Base-by-base conservation (phyloP, 225 moss, liverwort and hornwort species). In the Pseudisothecium myosuroides region DNA sequence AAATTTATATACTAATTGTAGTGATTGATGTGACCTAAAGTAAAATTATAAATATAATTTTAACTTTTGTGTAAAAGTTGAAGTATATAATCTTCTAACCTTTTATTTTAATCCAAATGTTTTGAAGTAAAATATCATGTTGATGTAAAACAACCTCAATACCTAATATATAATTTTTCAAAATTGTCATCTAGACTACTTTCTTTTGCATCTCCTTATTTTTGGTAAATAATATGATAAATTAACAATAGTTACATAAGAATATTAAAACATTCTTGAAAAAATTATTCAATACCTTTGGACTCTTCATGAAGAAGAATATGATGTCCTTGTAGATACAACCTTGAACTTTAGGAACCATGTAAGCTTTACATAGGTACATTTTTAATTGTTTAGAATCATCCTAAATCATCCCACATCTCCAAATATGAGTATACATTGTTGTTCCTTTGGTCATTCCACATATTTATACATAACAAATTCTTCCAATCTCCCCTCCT, bases 401-500 rank as follows among this genome's bases (percentile, higher is more conserved):
- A 20, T 81, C 2, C 45, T 32, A 6, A 61, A 0, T 55, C 26
- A 55, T 15, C 2, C 9, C 10, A 81, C 14, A 5, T 32, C 5
- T 2, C 4, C 4, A 31, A 50, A 20, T 52, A 76, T 14, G 8
- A 22, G 0, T 52, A 20, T 22, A 22, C 13, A 76, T 52, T 34
- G 14, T 52, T 19, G 0, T 31, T 34, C 13, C 4, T 75, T 31
- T 32, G 12, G 8, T 34, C 7, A 8, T 20, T 76, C 52, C 1
- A 31, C 12, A 49, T 6, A 5, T 29, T 32, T 75, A 12, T 19
- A 32, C 5, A 2, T 21, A 13, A 8, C 5, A 50, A 50, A 76
- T 34, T 32, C 16, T 4, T 2, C 3, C 5, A 18, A 8, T 34
- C 9, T 3, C 8, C 1, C 36, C 12, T 0, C 8, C 8, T 36